Evolutionary conservation across 78 protist species (phyloP).

Genomic region (Cavenderia fasciculata): DNA sequence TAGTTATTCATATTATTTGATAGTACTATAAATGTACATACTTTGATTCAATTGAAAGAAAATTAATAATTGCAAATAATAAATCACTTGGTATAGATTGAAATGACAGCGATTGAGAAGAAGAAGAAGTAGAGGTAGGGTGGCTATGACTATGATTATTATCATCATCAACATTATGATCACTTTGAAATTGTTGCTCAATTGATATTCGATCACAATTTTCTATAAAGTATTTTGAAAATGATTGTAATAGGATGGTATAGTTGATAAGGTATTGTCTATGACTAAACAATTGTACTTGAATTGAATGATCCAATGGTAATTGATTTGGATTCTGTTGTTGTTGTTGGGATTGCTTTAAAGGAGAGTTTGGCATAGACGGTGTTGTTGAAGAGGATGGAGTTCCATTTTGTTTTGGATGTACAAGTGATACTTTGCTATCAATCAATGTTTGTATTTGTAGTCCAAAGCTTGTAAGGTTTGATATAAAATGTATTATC

Average conservation of each 20-base stretch:
- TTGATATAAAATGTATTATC: constrained; percentile 40
- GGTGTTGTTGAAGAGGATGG: too few relatives aligned
- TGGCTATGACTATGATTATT: too few relatives aligned
- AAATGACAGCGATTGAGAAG: too few relatives aligned
- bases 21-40: not conserved
- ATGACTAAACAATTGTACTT: constrained; percentile 24
- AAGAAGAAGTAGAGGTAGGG: too few relatives aligned
- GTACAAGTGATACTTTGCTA: not conserved
- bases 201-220: constrained; percentile 30
- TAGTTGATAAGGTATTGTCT: constrained; percentile 53
- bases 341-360: not conserved
- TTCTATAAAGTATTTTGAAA: constrained; percentile 47
- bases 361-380: too few relatives aligned
- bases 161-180: too few relatives aligned
- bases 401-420: too few relatives aligned
- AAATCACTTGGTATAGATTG: constrained; percentile 51
- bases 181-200: constrained; percentile 26
- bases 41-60: constrained; percentile 50
- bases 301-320: constrained; percentile 21
- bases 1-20: not conserved
- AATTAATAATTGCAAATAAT: constrained; percentile 11
- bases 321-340: not conserved
- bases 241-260: constrained; percentile 41
- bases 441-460: not conserved
- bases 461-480: constrained; percentile 32